These are phyloP conservation scores for Ogataea angusta DNA, from an alignment of 805 yeast genomes.

Conservation along the genomic window DNA sequence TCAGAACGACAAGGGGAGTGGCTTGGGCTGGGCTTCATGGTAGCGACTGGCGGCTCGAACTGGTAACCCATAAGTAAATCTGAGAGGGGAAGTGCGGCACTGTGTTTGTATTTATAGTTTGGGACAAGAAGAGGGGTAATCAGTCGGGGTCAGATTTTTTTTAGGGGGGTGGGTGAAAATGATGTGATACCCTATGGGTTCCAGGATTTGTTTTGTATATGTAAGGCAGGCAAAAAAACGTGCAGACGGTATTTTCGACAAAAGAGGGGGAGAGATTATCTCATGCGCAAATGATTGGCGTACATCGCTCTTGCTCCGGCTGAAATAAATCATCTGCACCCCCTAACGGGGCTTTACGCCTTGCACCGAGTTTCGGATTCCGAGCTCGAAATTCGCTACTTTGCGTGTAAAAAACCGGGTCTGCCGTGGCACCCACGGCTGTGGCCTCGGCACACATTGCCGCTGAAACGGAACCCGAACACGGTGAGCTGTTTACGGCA, in stretches of 20 bases:
- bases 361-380: conserved; percentile 5
- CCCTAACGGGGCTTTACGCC: conserved; percentile 6
- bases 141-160: conserved; percentile 8
- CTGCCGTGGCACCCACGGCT: neutral
- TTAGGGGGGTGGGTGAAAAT: conserved; percentile 5
- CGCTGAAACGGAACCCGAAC: neutral
- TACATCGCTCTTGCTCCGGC: neutral
- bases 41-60: conserved; percentile 12
- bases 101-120: conserved; percentile 5
- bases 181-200: conserved; percentile 3
- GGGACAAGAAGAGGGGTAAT: conserved; percentile 6
- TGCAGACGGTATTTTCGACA: neutral
- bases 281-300: neutral
- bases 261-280: conserved; percentile 6
- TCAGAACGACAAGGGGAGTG: neutral
- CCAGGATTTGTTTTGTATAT: neutral
- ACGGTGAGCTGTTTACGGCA: neutral
- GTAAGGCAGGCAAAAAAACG: neutral
- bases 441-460: neutral
- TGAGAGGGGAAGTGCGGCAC: neutral
- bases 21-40: conserved; percentile 7
- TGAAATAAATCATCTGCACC: neutral
- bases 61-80: conserved; percentile 15
- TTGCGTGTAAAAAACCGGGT: neutral
- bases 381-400: conserved; percentile 1